A percentile compares a stretch with the other conserved stretches of the same genome.
These are phyloP conservation scores for Cordyceps javanica DNA, from an alignment of 2,329 filamentous ascomycete genomes.

Conservation along the genomic window DNA sequence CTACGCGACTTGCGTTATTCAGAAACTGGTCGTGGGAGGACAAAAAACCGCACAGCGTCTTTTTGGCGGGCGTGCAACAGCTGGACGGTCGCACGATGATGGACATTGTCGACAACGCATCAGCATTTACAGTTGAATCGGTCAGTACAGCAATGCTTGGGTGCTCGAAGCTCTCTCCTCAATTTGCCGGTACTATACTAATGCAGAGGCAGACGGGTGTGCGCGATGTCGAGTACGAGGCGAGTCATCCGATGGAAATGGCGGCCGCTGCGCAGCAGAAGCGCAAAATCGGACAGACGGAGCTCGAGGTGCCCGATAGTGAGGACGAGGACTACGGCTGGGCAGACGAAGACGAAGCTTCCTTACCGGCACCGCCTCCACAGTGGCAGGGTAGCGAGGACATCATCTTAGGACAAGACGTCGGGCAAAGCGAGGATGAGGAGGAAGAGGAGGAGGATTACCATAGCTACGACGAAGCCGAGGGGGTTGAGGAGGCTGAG, in stretches of 20 bases:
- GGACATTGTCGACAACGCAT: constrained; percentile 35
- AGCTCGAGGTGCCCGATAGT: constrained; percentile 54
- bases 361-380: constrained; percentile 53
- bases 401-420: constrained; percentile 45
- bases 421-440: constrained; percentile 35
- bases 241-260: constrained; percentile 26
- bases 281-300: constrained; percentile 56
- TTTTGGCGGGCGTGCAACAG: constrained; percentile 61
- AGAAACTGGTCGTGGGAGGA: constrained; percentile 62
- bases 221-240: constrained; percentile 34
- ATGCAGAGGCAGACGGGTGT: constrained; percentile 36
- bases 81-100: constrained; percentile 45
- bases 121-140: constrained; percentile 43
- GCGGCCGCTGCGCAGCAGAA: constrained; percentile 44
- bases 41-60: constrained; percentile 40
- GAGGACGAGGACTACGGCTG: constrained; percentile 67
- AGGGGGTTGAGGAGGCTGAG: constrained; percentile 14
- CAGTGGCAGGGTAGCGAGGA: constrained; percentile 65
- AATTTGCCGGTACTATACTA: constrained; percentile 18
- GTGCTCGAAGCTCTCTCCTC: too few species aligned
- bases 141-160: constrained; percentile 29
- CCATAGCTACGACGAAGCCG: constrained; percentile 17
- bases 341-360: constrained; percentile 59
- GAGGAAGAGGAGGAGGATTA: constrained; percentile 20
- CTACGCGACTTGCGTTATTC: constrained; percentile 70